These are phyloP conservation scores for Oropetium thomaeum DNA, from an alignment of 176 grass and related monocot species.

Conservation along the genomic window DNA sequence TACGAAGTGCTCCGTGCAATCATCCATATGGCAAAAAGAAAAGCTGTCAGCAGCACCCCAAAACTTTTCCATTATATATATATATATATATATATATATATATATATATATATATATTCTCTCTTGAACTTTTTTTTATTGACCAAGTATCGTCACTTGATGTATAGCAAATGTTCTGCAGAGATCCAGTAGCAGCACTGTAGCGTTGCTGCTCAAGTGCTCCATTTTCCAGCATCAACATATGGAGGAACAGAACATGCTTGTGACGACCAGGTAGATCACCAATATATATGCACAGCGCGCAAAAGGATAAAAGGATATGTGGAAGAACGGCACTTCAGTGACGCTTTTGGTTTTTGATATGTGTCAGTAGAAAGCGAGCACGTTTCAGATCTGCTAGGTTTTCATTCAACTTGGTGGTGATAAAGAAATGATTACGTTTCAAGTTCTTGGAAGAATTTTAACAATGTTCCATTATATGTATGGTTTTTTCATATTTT, in stretches of 20 bases:
- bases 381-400: neutral
- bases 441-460: no score
- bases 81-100: no score
- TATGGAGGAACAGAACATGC: neutral
- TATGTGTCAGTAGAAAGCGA: neutral
- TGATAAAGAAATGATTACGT: no score
- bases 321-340: neutral
- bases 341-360: neutral
- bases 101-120: no score
- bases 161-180: neutral
- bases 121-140: neutral
- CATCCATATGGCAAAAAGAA: slow-evolving; percentile 6
- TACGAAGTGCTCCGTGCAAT: slow-evolving; percentile 9
- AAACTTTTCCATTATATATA: neutral
- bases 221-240: slow-evolving; percentile 1
- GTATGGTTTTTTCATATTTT: no score
- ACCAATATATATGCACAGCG: neutral
- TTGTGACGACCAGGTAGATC: slow-evolving; percentile 20
- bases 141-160: neutral
- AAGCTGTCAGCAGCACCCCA: neutral
- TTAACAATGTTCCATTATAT: no score
- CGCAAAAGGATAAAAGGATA: neutral
- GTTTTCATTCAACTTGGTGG: no score
- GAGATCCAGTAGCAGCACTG: neutral
- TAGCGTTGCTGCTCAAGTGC: slow-evolving; percentile 8